Evolutionary conservation across 176 grass and related monocot species (phyloP), one percentile per base, ranked within the genome.

Genomic region (Rhynchospora tenuis): DNA sequence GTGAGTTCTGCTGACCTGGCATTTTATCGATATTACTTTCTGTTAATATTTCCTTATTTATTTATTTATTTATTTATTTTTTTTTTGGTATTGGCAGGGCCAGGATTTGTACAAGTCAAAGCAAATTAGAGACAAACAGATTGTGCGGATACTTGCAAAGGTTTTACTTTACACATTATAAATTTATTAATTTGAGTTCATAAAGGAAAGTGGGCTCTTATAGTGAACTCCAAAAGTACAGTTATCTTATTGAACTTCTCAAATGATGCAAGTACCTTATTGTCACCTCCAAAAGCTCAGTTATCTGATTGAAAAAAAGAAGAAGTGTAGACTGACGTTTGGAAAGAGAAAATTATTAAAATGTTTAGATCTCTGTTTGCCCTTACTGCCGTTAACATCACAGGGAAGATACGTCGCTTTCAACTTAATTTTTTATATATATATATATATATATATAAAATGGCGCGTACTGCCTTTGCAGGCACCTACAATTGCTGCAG

Each of bases 401-500:
- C 13, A 16, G 47, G 14, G 2, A 14, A 54, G 16, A 28, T 27
- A 75, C 27, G 27, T 52, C 47, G 54, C 72, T 9, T 75, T 11
- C 52, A 75, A 75, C 10, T 13, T 28, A 28, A 51, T 75, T 22
- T 3, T 75, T 14, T 75, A 16, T 22, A 38, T 1, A 38, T 38
- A 38, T 38, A 38, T 38, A 38, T 38, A 38, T 3, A 38, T 4
- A 38, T n/a, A 48, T 50, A 51, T 73, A 75, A 73, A 24, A 7
- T 0, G 47, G 11, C 54, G 45, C 47, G 20, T 17, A 5, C 43
- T 73, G 43, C 19, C 23, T 54, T 75, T 88, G 54, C 59, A 98
- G 90, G 88, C 89, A 83, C 96, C 92, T 84, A 90, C 88, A 68
- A 95, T 98, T 84, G 91, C 96, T 88, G 89, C 91, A 77, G 93